Conservation (phyloP, 768 basidiomycete species). For the Russula emetica region DNA sequence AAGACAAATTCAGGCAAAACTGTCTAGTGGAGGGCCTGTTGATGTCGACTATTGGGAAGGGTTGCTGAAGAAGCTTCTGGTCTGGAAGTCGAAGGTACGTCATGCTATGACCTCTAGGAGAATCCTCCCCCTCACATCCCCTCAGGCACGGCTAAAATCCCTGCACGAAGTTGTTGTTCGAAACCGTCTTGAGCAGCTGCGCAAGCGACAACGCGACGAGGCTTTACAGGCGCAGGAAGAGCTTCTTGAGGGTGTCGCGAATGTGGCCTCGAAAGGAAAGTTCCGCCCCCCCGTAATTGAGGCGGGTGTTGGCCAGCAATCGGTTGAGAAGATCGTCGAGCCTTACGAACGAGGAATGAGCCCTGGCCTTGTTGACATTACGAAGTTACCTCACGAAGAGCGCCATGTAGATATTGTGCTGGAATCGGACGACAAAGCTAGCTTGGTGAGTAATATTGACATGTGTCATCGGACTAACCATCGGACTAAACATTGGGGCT, state of each 20-base stretch:
- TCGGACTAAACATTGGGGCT: no score
- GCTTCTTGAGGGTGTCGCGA: conserved; percentile 71
- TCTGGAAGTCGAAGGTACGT: conserved; percentile 92
- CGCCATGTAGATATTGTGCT: conserved; percentile 74
- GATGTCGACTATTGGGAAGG: conserved; percentile 99
- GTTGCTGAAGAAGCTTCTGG: conserved; percentile 83
- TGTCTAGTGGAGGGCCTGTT: conserved; percentile 87
- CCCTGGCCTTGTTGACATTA: conserved; percentile 69
- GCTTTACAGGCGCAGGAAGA: conserved; percentile 93
- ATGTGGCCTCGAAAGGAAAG: conserved; percentile 48
- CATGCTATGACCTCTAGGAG: conserved; percentile 10
- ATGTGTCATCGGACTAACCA: conserved; percentile 10
- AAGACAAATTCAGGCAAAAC: conserved; percentile 79
- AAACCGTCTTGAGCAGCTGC: conserved; percentile 92
- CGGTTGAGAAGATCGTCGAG: conserved; percentile 60
- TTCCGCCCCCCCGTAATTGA: conserved; percentile 39
- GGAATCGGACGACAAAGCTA: conserved; percentile 57
- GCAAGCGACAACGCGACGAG: conserved; percentile 93
- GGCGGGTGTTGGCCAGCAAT: conserved; percentile 36
- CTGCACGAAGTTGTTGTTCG: conserved; percentile 96
- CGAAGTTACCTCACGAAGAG: conserved; percentile 68
- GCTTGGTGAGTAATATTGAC: conserved; percentile 40
- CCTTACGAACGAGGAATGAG: conserved; percentile 85
- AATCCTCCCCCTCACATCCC: conserved; percentile 18
- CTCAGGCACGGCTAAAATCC: conserved; percentile 81